Evolutionary conservation across 768 basidiomycete genomes (phyloP).

Genomic region (Termitomyces sp.): DNA sequence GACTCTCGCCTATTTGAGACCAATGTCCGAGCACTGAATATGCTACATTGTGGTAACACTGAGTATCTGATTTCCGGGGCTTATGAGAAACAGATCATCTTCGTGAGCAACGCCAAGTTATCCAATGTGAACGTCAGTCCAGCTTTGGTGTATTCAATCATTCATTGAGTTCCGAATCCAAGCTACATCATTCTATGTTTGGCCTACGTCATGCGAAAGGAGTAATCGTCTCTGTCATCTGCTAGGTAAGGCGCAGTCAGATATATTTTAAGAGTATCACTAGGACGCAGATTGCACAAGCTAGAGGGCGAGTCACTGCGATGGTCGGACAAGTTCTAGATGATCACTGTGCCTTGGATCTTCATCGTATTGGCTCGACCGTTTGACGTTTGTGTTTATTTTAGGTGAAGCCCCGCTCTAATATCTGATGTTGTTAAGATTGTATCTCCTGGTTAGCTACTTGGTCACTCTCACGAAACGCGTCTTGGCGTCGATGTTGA

Average conservation of each 20-base stretch:
- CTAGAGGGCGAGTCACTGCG: background rate
- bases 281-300: background rate
- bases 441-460: background rate
- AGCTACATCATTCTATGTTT: background rate
- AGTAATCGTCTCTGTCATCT: background rate
- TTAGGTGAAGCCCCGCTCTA: background rate
- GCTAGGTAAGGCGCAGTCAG: background rate
- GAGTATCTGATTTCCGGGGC: background rate
- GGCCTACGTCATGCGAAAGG: background rate
- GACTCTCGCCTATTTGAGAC: background rate
- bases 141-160: background rate
- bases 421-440: background rate
- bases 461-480: constrained; percentile 5
- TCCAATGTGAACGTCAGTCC: background rate
- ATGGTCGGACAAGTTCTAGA: background rate
- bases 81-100: background rate
- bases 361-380: background rate
- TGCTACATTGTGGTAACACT: background rate
- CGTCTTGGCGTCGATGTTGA: background rate
- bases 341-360: background rate
- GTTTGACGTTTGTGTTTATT: background rate
- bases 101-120: background rate
- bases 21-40: background rate
- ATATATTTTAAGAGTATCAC: background rate
- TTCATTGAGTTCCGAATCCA: background rate